Evolutionary conservation across 2,329 filamentous ascomycete species (phyloP).

Genomic region (Colletotrichum tabaci): DNA sequence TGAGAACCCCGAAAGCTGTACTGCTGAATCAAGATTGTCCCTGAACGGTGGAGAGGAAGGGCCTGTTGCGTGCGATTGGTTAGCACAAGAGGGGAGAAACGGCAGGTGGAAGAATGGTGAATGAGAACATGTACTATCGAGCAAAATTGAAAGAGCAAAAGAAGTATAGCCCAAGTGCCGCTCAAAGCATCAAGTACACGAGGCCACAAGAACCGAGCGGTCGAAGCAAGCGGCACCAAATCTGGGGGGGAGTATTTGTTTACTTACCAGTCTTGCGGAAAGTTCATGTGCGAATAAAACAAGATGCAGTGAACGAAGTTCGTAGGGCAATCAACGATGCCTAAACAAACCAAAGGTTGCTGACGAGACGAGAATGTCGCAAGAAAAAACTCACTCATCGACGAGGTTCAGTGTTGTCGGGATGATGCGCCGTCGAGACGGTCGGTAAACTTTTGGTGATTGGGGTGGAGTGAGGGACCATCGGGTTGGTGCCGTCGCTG

Average conservation of each 20-base stretch:
- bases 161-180: background rate
- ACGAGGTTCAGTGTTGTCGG: conserved; percentile 24
- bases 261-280: conserved; percentile 48
- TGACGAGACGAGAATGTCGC: conserved; percentile 41
- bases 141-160: background rate
- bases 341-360: conserved; percentile 49
- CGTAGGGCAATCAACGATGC: conserved; percentile 35
- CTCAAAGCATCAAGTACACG: background rate
- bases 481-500: conserved; percentile 33
- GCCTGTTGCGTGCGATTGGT: conserved; percentile 17
- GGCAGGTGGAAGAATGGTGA: background rate
- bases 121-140: background rate
- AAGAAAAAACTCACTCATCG: conserved; percentile 18
- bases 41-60: conserved; percentile 14
- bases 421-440: conserved; percentile 38
- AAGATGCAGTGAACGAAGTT: conserved; percentile 18
- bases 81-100: conserved; percentile 17
- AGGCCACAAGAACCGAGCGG: conserved; percentile 1
- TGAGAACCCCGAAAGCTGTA: conserved; percentile 9
- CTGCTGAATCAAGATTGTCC: conserved; percentile 13
- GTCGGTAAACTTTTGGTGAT: conserved; percentile 40
- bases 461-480: conserved; percentile 35
- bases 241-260: conserved; percentile 15
- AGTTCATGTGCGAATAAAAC: conserved; percentile 47
- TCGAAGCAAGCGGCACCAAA: conserved; percentile 1